These are phyloP conservation scores for Beauveria rudraprayagi DNA, from an alignment of 2,329 filamentous ascomycete genomes.

Conservation along the genomic window DNA sequence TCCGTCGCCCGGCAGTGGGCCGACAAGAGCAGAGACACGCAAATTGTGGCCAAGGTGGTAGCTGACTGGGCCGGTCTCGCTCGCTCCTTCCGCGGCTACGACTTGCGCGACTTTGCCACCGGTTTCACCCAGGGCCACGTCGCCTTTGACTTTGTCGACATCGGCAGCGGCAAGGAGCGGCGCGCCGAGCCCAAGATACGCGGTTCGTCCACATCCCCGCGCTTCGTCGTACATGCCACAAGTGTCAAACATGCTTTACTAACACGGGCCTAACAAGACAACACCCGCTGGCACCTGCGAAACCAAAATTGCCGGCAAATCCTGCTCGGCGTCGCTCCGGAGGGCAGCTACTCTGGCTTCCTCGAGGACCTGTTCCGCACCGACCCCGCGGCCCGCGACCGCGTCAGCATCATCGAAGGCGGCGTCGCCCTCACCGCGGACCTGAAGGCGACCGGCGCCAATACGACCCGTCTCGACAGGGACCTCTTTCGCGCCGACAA, in stretches of 20 bases:
- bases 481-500: constrained; percentile 48
- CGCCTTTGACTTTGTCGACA: constrained; percentile 56
- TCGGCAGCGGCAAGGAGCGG: constrained; percentile 51
- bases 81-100: constrained; percentile 40
- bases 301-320: constrained; percentile 56
- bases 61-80: constrained; percentile 45
- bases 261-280: constrained; percentile 28
- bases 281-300: constrained; percentile 47
- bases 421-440: constrained; percentile 38
- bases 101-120: constrained; percentile 47
- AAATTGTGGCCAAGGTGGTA: constrained; percentile 49
- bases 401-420: constrained; percentile 48
- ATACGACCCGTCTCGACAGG: constrained; percentile 37
- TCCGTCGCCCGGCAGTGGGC: constrained; percentile 40
- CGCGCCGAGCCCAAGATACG: constrained; percentile 52
- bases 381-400: constrained; percentile 33
- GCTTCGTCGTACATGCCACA: neutral
- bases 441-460: constrained; percentile 37
- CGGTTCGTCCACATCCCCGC: constrained; percentile 31
- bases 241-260: neutral
- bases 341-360: constrained; percentile 52
- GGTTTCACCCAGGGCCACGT: constrained; percentile 53
- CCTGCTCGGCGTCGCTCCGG: constrained; percentile 53
- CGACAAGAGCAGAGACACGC: constrained; percentile 36
- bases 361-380: constrained; percentile 46